Percentiles rank a stretch among this genome's conserved stretches.
phyloP scores from a whole-genome alignment of 768 basidiomycete genomes.

The Suillus tomentosus region DNA sequence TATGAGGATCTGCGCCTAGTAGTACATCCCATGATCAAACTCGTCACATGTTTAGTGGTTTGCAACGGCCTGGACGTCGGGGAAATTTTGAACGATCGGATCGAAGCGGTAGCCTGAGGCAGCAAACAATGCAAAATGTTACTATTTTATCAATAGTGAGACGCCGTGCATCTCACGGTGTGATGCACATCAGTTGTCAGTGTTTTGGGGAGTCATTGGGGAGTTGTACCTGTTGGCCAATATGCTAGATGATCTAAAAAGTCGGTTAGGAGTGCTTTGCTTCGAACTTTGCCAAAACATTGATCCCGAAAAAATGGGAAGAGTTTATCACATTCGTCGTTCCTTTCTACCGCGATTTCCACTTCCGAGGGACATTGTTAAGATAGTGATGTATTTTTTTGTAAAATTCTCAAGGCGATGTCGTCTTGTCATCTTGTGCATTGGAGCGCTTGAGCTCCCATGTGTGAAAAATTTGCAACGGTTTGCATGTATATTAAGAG shows the following conservation, averaged over 20 bases:
- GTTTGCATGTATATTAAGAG: not conserved
- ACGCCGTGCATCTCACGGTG: not conserved
- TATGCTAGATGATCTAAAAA: not conserved
- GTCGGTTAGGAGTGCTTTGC: not conserved
- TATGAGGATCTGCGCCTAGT: not conserved
- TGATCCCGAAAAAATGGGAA: not conserved
- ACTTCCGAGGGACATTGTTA: not conserved
- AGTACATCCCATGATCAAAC: not conserved
- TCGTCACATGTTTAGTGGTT: not conserved
- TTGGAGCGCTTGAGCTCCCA: not conserved
- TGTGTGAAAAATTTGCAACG: not conserved
- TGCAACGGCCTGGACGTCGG: not conserved
- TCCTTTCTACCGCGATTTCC: not conserved
- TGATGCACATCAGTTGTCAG: not conserved
- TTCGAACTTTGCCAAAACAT: not conserved
- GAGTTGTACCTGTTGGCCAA: not conserved
- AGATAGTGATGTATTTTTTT: not conserved
- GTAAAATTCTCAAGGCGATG: not conserved
- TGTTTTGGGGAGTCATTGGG: not conserved
- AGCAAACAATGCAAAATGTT: not conserved
- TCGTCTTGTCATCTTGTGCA: not conserved
- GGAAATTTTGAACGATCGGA: not conserved
- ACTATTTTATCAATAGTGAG: not conserved
- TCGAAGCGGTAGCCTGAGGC: not conserved
- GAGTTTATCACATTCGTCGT: not conserved